phyloP scores from a whole-genome alignment of 805 yeast species.

The Yarrowia phangngaensis region DNA sequence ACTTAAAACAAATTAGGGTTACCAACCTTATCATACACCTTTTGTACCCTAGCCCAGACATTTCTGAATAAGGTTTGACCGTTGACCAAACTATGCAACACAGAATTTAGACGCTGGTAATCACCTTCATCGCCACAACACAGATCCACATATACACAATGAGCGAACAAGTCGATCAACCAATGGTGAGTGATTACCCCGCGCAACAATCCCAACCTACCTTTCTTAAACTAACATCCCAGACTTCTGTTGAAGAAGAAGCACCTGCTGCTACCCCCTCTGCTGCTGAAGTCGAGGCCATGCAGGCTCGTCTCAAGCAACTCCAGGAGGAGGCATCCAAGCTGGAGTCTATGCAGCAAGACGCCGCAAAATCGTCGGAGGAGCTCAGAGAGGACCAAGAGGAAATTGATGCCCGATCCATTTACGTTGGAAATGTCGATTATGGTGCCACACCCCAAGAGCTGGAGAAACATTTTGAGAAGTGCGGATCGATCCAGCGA shows the following conservation, averaged over 20 bases:
- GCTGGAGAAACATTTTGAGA: conserved; percentile 65
- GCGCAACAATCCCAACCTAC: not conserved
- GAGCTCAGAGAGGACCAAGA: conserved; percentile 49
- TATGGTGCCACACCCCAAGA: conserved; percentile 75
- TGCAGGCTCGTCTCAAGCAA: conserved; percentile 48
- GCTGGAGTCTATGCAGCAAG: conserved; percentile 56
- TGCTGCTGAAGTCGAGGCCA: conserved; percentile 34
- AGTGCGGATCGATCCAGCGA: conserved; percentile 70
- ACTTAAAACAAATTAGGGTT: no score
- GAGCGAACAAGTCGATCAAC: conserved; percentile 13
- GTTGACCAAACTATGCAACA: no score
- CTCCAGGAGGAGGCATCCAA: conserved; percentile 63
- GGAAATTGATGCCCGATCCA: conserved; percentile 70
- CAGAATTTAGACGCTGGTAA: not conserved
- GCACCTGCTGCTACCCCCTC: not conserved
- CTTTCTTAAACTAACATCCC: conserved; percentile 22
- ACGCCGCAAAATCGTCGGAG: conserved; percentile 44
- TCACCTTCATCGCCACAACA: not conserved
- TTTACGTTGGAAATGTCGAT: conserved; percentile 83
- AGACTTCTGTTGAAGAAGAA: conserved; percentile 12
- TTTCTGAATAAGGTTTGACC: no score
- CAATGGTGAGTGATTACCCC: conserved; percentile 23
- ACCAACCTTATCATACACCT: no score
- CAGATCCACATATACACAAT: not conserved
- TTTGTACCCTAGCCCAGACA: no score